A percentile compares a stretch with the other conserved stretches of the same genome.
phyloP scores from a whole-genome alignment of 2,329 filamentous ascomycete genomes.

The Aspergillus amoenus region DNA sequence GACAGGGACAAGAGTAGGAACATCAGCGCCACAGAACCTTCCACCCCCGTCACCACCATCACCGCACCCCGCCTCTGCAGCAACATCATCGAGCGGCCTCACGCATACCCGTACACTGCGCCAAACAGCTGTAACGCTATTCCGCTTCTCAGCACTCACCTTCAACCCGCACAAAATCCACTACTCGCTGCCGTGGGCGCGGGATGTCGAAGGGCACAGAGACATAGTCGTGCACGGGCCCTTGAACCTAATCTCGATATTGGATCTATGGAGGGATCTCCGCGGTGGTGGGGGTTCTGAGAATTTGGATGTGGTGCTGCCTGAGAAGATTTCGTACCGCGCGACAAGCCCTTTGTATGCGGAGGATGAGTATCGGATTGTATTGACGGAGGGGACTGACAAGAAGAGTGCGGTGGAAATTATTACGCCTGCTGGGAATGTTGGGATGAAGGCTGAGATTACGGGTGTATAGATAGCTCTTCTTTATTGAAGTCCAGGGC shows the following conservation, averaged over 20 bases:
- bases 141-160: conserved; percentile 45
- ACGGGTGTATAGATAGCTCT: not conserved
- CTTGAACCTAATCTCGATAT: conserved; percentile 43
- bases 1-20: conserved; percentile 1
- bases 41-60: conserved; percentile 11
- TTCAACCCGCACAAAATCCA: conserved; percentile 49
- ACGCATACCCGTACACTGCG: conserved; percentile 34
- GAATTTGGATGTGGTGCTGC: conserved; percentile 26
- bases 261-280: conserved; percentile 46
- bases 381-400: conserved; percentile 38
- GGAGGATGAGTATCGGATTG: conserved; percentile 47
- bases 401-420: conserved; percentile 35
- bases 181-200: conserved; percentile 45
- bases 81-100: conserved; percentile 22
- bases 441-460: conserved; percentile 43
- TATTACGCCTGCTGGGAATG: conserved; percentile 27
- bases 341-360: conserved; percentile 53
- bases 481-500: too few relatives aligned
- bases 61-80: conserved; percentile 11
- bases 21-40: conserved; percentile 5
- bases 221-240: conserved; percentile 47
- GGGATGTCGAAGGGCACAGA: conserved; percentile 43
- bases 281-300: conserved; percentile 16
- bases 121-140: conserved; percentile 42
- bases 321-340: conserved; percentile 47